These are phyloP conservation scores for Ceratocystis papillata DNA, from an alignment of 2,329 filamentous ascomycete genomes.

Conservation along the genomic window DNA sequence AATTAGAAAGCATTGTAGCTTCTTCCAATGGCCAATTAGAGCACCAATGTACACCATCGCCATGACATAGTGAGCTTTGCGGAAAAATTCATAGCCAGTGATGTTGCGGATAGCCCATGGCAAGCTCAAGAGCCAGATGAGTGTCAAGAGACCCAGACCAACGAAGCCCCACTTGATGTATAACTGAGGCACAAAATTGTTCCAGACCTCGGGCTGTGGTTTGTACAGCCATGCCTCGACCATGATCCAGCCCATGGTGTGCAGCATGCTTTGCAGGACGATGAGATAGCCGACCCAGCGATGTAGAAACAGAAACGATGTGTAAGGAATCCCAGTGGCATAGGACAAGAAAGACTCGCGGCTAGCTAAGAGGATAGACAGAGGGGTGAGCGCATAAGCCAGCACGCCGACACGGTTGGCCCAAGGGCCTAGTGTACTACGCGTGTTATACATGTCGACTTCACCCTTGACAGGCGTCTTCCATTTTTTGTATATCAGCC, in stretches of 20 bases:
- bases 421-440: conserved; percentile 56
- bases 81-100: conserved; percentile 68
- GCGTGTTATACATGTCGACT: conserved; percentile 49
- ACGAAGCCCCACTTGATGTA: conserved; percentile 67
- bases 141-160: conserved; percentile 52
- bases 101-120: conserved; percentile 44
- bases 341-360: conserved; percentile 60
- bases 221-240: conserved; percentile 58
- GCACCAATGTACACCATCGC: conserved; percentile 65
- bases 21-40: conserved; percentile 63
- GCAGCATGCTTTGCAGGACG: conserved; percentile 53
- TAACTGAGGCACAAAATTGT: conserved; percentile 47
- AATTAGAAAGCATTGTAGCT: conserved; percentile 57
- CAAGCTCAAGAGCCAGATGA: conserved; percentile 51
- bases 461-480: conserved; percentile 53
- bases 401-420: conserved; percentile 58
- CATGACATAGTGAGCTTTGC: conserved; percentile 61
- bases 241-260: conserved; percentile 61
- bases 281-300: conserved; percentile 68
- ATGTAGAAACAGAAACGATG: conserved; percentile 67
- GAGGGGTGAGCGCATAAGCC: conserved; percentile 62
- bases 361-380: conserved; percentile 55
- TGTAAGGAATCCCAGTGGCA: conserved; percentile 62
- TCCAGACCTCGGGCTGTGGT: conserved; percentile 52
- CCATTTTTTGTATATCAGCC: conserved; percentile 59